Evolutionary conservation across 2,329 filamentous ascomycete genomes (phyloP), one percentile per base, ranked within the genome.

Genomic region (Fusarium kyushuense): DNA sequence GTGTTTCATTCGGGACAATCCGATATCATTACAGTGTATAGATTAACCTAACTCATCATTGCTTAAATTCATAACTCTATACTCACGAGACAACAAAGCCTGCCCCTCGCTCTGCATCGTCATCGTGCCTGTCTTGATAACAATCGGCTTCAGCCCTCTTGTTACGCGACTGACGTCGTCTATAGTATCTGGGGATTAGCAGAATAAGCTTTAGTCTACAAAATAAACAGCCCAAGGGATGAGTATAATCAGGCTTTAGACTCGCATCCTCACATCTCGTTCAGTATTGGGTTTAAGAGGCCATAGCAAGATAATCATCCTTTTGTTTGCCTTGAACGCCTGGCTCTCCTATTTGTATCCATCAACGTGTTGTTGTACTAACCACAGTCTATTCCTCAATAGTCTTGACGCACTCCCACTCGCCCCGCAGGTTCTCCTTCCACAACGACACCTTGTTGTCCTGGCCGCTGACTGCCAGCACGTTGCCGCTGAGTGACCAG

Each of bases 401-500:
- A 62, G 93, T 94, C 87, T 97, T 97, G 71, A 98, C 93, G 75
- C 92, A 93, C 81, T 98, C 94, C 96, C 96, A 99, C 77, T 97
- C 93, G 56, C 96, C 96, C 78, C 92, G 92, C 73, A 99, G 84
- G 78, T 97, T 97, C 87, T 99, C 96, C 87, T 98, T 99, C 95
- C 95, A 99, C 79, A 99, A 81, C 54, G 91, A 96, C 57, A 99
- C 94, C 83, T 96, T 94, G 85, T 99, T 99, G 81, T 99, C 95
- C 27, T 92, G 93, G 38, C 93, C 93, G 77, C 92, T 96, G 66
- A 97, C 93, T 12, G 96, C 96, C 74, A 99, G 85, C 21, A 98
- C 94, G 78, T 99, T 99, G 53, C 96, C 96, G 79, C 93, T 97
- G 77, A 98, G 84, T 74, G 94, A 97, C 96, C 96, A 99, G 85